A percentile compares a stretch with the other conserved stretches of the same genome.
Evolutionary conservation across 2,329 filamentous ascomycete genomes (phyloP).

Genomic region (Grosmannia clavigera): DNA sequence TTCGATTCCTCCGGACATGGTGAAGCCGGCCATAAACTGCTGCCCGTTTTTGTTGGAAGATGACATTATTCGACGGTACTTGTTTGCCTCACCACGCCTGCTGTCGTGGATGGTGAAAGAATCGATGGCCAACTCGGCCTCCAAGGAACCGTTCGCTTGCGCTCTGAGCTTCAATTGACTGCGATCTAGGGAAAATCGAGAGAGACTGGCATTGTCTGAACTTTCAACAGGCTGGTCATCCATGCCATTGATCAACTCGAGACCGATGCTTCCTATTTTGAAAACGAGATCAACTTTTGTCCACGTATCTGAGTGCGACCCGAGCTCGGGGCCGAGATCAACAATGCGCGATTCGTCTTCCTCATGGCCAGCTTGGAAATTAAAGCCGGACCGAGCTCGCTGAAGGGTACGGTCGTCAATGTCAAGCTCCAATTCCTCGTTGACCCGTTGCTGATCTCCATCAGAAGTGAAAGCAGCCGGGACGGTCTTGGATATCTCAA

Average conservation of each 20-base stretch:
- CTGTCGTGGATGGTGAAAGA: conserved; percentile 94
- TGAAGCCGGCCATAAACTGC: conserved; percentile 95
- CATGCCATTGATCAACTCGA: conserved; percentile 73
- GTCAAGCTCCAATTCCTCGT: conserved; percentile 58
- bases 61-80: conserved; percentile 97
- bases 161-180: conserved; percentile 86
- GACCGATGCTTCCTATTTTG: conserved; percentile 71
- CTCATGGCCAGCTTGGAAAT: neutral
- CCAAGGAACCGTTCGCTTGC: conserved; percentile 81
- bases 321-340: conserved; percentile 58
- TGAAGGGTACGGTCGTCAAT: conserved; percentile 46
- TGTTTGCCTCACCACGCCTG: conserved; percentile 78
- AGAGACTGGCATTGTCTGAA: conserved; percentile 68
- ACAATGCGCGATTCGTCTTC: conserved; percentile 30
- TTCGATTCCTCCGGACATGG: conserved; percentile 76
- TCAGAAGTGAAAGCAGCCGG: conserved; percentile 63
- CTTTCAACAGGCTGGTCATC: conserved; percentile 68
- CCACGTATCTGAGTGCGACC: conserved; percentile 60
- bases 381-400: conserved; percentile 32
- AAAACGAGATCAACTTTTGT: conserved; percentile 90
- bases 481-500: conserved; percentile 78
- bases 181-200: conserved; percentile 87
- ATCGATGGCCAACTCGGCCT: conserved; percentile 85
- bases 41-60: conserved; percentile 90
- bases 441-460: conserved; percentile 56